Conservation (phyloP, 2,329 filamentous ascomycete genomes). For the Aureobasidium sp. region DNA sequence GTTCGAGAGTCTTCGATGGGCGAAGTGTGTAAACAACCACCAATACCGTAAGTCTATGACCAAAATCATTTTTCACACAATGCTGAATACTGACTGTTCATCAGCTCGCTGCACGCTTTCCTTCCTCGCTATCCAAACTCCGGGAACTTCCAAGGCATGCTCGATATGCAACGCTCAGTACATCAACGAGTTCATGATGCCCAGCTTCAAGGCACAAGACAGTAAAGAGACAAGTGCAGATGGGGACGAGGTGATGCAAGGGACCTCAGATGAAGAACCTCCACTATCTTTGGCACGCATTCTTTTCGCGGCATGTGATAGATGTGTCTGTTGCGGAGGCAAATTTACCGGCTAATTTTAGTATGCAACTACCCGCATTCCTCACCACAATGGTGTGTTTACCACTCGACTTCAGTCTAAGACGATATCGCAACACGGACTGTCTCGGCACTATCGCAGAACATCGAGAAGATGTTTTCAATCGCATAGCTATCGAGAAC, state of each 20-base stretch:
- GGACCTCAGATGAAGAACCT: conserved; percentile 14
- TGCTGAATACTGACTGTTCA: conserved; percentile 9
- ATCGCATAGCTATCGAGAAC: background rate
- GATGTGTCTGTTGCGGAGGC: conserved; percentile 31
- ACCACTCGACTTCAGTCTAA: background rate
- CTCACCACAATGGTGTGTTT: conserved; percentile 6
- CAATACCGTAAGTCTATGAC: conserved; percentile 34
- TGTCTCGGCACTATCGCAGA: background rate
- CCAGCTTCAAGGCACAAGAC: background rate
- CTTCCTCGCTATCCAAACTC: conserved; percentile 47
- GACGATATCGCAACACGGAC: background rate
- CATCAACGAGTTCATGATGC: conserved; percentile 34
- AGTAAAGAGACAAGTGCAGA: background rate
- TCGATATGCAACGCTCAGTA: conserved; percentile 43
- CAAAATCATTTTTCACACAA: background rate
- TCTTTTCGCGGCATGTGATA: conserved; percentile 27
- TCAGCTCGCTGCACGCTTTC: conserved; percentile 44
- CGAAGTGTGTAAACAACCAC: conserved; percentile 44
- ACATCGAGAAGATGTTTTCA: background rate
- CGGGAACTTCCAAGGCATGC: conserved; percentile 46
- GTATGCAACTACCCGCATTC: conserved; percentile 8
- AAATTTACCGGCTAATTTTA: conserved; percentile 24
- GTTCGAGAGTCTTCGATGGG: conserved; percentile 39
- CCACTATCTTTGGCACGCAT: conserved; percentile 22
- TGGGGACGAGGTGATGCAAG: conserved; percentile 12